These are phyloP conservation scores for Lichtheimia ramosa DNA, from an alignment of 371 early-diverging fungal genomes.

Conservation along the genomic window DNA sequence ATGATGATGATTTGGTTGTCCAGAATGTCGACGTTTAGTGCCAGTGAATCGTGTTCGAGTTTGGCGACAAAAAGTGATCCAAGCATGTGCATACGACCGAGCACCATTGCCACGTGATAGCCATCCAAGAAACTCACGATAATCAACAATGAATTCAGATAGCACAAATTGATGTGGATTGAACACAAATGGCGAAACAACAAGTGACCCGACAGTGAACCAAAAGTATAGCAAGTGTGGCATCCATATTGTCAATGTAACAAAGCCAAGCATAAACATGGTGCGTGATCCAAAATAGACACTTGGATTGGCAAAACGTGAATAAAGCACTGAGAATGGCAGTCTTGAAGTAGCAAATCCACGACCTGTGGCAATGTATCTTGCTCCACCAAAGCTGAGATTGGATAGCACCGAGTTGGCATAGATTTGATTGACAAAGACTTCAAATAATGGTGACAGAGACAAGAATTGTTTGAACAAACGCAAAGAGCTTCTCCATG, in stretches of 20 bases:
- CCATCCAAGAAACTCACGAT: slow-evolving; percentile 80
- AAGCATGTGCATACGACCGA: slow-evolving; percentile 67
- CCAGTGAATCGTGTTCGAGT: slow-evolving; percentile 77
- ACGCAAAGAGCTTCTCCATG: slow-evolving; percentile 69
- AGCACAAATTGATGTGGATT: slow-evolving; percentile 85
- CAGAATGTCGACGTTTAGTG: slow-evolving; percentile 48
- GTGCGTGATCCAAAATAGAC: slow-evolving; percentile 81
- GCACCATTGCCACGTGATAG: slow-evolving; percentile 72
- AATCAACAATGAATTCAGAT: slow-evolving; percentile 76
- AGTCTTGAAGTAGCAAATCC: slow-evolving; percentile 86
- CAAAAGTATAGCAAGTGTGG: slow-evolving; percentile 85
- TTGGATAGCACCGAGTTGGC: slow-evolving; percentile 81
- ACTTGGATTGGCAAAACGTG: slow-evolving; percentile 80
- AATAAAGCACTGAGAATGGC: slow-evolving; percentile 78
- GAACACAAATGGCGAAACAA: slow-evolving; percentile 81
- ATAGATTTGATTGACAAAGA: slow-evolving; percentile 89
- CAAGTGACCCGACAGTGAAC: slow-evolving; percentile 72
- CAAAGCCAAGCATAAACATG: slow-evolving; percentile 74
- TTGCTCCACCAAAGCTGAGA: slow-evolving; percentile 83
- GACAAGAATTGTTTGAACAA: slow-evolving; percentile 82
- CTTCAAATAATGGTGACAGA: slow-evolving; percentile 86
- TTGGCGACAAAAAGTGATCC: slow-evolving; percentile 80
- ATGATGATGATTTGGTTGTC: slow-evolving; percentile 41
- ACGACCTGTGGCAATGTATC: slow-evolving; percentile 89
- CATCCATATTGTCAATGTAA: slow-evolving; percentile 71